Evolutionary conservation across 352 stramenopile genomes (phyloP), one percentile per base, ranked within the genome.

Genomic region (Pythium graminicola): DNA sequence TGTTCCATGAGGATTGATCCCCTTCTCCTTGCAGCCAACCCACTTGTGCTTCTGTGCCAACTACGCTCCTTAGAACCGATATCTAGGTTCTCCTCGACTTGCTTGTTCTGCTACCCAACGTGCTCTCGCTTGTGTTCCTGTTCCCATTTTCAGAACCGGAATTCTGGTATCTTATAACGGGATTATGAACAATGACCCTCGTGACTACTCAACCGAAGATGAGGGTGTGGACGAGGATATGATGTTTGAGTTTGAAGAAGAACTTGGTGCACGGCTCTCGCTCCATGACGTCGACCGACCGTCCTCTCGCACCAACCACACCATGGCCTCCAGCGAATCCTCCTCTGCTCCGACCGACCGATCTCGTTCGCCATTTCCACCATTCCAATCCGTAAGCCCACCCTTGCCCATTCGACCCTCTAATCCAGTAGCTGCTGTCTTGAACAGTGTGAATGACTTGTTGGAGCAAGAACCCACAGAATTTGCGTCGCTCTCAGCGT

Each of bases 231-330:
- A 86, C 17, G 70, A 86, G 23, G 76, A 89, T 33, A 69, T 89
- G 61, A 83, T 86, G 73, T 89, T 89, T 56, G 42, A 72, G 33
- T 86, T 89, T 38, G 78, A 86, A 29, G 56, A 65, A 42, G 65
- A 73, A 11, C 43, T 70, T 2, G 47, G 41, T 28, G 22, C 50
- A 33, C 50, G 50, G 20, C 50, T 65, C 17, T 36, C 50, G 50
- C 57, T 65, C 14, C 26, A 46, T 14, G 54, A 55, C 14, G 20
- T 10, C 10, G 48, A 49, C 32, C 23, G 7, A 26, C 6, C 29
- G 14, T 17, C 33, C 20, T 54, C 32, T 33, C 22, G 16, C 3
- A 33, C 51, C 8, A 36, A 23, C 22, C 40, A 16, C 20, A 8
- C 27, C 9, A 17, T 23, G 31, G 16, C 45, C 4, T 9, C 11